Evolutionary conservation across 1,284 basidiomycete genomes (phyloP).

Genomic region (Ustilago crameri): DNA sequence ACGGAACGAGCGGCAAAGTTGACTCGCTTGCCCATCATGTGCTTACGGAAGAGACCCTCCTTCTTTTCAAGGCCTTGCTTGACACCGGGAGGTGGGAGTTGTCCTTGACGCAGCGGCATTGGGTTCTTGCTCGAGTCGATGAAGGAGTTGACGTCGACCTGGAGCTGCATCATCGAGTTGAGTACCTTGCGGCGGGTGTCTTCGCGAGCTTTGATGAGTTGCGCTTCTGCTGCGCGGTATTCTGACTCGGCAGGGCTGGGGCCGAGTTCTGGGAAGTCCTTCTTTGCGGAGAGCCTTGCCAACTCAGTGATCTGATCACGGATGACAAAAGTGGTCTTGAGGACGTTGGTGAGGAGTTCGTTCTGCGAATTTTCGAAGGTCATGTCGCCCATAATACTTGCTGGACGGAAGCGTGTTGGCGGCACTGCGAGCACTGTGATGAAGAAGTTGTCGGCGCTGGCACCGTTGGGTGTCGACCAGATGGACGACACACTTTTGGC

Average conservation of each 20-base stretch:
- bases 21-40: slow-evolving; percentile 99
- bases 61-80: slow-evolving; percentile 99
- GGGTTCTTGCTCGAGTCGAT: slow-evolving; percentile 98
- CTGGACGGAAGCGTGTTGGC: slow-evolving; percentile 94
- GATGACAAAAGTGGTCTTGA: slow-evolving; percentile 75
- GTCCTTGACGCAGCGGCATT: slow-evolving; percentile 82
- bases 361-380: slow-evolving; percentile 98
- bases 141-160: slow-evolving; percentile 95
- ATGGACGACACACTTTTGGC: slow-evolving; percentile 26
- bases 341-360: slow-evolving; percentile 85
- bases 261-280: slow-evolving; percentile 66
- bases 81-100: slow-evolving; percentile 90
- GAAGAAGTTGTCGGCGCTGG: slow-evolving; percentile 96
- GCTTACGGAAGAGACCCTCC: slow-evolving; percentile 96
- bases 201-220: slow-evolving; percentile 69
- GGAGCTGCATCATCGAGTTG: slow-evolving; percentile 86
- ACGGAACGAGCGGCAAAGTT: slow-evolving; percentile 99
- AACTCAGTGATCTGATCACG: slow-evolving; percentile 76
- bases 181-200: slow-evolving; percentile 77
- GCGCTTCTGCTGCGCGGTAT: slow-evolving; percentile 69
- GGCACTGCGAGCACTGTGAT: slow-evolving; percentile 90
- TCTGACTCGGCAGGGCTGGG: slow-evolving; percentile 62
- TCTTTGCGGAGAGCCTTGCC: slow-evolving; percentile 75
- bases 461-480: slow-evolving; percentile 65
- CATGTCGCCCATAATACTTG: slow-evolving; percentile 89